A percentile compares a stretch with the other conserved stretches of the same genome.
phyloP scores from a whole-genome alignment of 1,284 basidiomycete genomes.

The Pulveroboletus sp. region DNA sequence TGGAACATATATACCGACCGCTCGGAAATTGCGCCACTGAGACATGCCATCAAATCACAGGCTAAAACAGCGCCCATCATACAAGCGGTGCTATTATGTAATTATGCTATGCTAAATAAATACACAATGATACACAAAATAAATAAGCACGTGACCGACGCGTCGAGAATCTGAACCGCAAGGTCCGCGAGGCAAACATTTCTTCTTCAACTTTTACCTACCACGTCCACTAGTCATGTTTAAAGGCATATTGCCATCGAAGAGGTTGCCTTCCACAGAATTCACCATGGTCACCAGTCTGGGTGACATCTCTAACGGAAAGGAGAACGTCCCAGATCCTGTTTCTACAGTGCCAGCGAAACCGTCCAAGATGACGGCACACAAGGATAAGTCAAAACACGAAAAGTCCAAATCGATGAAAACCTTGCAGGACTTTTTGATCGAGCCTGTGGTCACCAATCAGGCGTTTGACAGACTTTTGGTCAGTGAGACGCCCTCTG shows the following conservation, averaged over 20 bases:
- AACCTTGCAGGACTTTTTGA: constrained; percentile 39
- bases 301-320: constrained; percentile 51
- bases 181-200: background rate
- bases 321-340: constrained; percentile 61
- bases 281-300: constrained; percentile 70
- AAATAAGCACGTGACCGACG: constrained; percentile 37
- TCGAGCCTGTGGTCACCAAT: constrained; percentile 48
- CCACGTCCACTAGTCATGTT: constrained; percentile 51
- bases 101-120: constrained; percentile 7
- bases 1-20: constrained; percentile 38
- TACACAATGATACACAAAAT: constrained; percentile 32
- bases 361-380: constrained; percentile 32
- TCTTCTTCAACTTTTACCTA: constrained; percentile 9
- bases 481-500: constrained; percentile 42
- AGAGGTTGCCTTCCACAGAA: constrained; percentile 61
- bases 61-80: constrained; percentile 24
- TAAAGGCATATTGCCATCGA: constrained; percentile 69
- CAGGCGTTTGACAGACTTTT: constrained; percentile 74
- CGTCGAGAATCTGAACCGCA: constrained; percentile 36
- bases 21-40: constrained; percentile 37
- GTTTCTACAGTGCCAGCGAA: constrained; percentile 22
- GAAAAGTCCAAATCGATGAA: constrained; percentile 39
- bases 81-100: constrained; percentile 24
- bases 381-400: constrained; percentile 43
- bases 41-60: constrained; percentile 9